Evolutionary conservation across 495 filamentous ascomycete genomes (phyloP), one percentile per base, ranked within the genome.

Genomic region (Hyaloscypha variabilis): DNA sequence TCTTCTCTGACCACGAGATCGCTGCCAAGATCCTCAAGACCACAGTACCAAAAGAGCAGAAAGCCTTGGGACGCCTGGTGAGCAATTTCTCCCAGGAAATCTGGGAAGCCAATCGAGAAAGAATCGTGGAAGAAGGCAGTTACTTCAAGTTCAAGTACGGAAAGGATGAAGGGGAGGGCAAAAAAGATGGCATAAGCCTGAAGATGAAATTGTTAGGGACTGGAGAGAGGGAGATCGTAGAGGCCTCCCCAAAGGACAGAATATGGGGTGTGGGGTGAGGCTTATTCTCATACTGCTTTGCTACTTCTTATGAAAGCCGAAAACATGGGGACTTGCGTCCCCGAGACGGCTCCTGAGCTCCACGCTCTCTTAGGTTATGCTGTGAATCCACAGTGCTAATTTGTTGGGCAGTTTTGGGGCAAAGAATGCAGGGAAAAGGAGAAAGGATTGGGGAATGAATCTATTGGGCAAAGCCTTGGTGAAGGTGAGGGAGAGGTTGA

Each of bases 381-480:
- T n/a, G n/a, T n/a, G n/a, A n/a, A n/a, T n/a, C n/a, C n/a, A 36
- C 31, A 13, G 5, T 36, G 31, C 31, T 36, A 36, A 36, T 36
- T 36, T 13, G 31, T 13, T 36, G 31, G 74, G 91, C 34, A 89
- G 89, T 14, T 89, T 85, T 72, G 74, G 67, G 2, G 79, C 78
- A 31, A 75, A 69, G 29, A 77, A 79, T 66, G 87, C 86, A 0
- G 77, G 72, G 59, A 60, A 19, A 10, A 82, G 77, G 65, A 77
- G 84, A 28, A 67, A 71, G 23, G 67, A 74, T 49, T 91, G 90
- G 89, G 89, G 90, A 52, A 62, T 82, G 75, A 92, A 91, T 76
- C 71, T 91, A 64, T 70, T 91, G 66, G 89, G 90, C 6, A 88
- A 87, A 76, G 59, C 59, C 0, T 62, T 70, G 39, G 58, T 67